Conservation (phyloP, 768 basidiomycete genomes). For the Gyrodon lividus region DNA sequence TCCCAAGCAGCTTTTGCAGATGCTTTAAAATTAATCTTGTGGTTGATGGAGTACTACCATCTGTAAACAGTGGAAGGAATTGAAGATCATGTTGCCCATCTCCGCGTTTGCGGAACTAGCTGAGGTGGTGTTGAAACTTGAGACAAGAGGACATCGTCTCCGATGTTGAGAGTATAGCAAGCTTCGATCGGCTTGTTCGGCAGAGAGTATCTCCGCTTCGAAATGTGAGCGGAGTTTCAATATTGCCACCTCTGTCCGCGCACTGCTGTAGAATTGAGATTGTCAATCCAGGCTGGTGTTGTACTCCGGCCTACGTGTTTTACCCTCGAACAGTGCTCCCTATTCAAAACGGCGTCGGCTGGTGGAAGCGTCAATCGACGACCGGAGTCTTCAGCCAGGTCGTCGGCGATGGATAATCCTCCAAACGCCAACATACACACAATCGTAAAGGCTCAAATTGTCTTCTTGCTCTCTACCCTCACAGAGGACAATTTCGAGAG, state of each 20-base stretch:
- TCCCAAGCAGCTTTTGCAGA: no score
- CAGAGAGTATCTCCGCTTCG: no score
- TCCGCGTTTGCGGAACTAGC: no score
- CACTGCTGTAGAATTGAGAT: constrained; percentile 18
- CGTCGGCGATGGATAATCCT: constrained; percentile 83
- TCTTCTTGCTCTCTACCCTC: constrained; percentile 92
- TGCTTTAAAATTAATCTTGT: no score
- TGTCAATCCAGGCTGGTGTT: constrained; percentile 32
- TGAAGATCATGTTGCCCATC: no score
- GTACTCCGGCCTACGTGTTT: constrained; percentile 33
- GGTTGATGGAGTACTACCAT: no score
- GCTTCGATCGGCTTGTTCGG: no score
- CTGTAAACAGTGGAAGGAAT: no score
- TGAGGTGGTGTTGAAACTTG: no score
- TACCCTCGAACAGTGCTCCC: constrained; percentile 31
- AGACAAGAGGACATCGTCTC: no score
- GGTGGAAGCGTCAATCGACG: constrained; percentile 66
- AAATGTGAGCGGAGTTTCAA: constrained; percentile 19
- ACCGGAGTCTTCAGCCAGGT: constrained; percentile 75
- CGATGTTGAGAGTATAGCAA: no score
- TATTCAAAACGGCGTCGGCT: constrained; percentile 66
- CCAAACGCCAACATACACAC: constrained; percentile 84
- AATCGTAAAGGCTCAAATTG: constrained; percentile 96
- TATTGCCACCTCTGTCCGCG: constrained; percentile 5
- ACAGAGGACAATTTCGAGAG: constrained; percentile 97